phyloP scores from a whole-genome alignment of 2,329 filamentous ascomycete species.

The Penicillium decumbens region DNA sequence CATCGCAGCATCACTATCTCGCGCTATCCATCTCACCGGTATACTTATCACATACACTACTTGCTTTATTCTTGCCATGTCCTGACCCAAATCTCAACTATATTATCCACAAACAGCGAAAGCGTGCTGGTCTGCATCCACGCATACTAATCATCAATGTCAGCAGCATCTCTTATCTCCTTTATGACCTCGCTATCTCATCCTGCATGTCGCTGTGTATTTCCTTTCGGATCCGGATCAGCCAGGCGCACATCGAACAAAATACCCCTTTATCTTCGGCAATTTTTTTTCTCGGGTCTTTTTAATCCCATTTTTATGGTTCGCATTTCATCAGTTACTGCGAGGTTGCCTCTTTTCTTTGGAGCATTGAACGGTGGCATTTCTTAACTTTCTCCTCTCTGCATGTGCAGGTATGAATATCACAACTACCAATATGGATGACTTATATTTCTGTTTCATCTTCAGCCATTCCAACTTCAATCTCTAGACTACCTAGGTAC shows the following conservation, averaged over 20 bases:
- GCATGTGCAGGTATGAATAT: not conserved
- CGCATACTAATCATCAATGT: conserved; percentile 7
- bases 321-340: not conserved
- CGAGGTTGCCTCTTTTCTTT: not conserved
- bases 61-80: not conserved
- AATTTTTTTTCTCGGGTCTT: not conserved
- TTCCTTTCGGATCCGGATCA: not conserved
- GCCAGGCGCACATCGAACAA: conserved; percentile 6
- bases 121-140: conserved; percentile 5
- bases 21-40: not conserved
- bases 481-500: no score
- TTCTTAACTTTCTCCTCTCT: not conserved
- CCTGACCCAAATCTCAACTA: not conserved
- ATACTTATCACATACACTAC: not conserved
- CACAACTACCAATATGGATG: not conserved
- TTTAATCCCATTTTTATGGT: not conserved
- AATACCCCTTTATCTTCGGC: conserved; percentile 10
- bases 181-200: not conserved
- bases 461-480: not conserved
- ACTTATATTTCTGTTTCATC: not conserved
- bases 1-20: not conserved
- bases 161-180: not conserved
- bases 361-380: not conserved
- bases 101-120: not conserved
- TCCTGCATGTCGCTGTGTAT: not conserved